Evolutionary conservation across 2,329 filamentous ascomycete genomes (phyloP).

Genomic region (Geoglossum cookeanum): DNA sequence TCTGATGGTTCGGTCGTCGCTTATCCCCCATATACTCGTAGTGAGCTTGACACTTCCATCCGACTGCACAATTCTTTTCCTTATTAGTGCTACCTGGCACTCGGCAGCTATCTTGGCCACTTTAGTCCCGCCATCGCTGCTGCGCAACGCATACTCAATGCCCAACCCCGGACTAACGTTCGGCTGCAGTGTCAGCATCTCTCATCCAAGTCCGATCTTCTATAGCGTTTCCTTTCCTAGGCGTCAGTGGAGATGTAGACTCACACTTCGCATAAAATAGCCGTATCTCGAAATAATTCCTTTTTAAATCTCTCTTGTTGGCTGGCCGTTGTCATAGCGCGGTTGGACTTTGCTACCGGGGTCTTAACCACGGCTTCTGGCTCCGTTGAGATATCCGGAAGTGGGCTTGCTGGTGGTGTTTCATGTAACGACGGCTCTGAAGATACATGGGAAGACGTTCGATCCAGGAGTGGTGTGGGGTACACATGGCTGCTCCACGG

Average conservation of each 20-base stretch:
- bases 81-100: slow-evolving; percentile 24
- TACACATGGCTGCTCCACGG: not conserved
- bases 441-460: not conserved
- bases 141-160: slow-evolving; percentile 23
- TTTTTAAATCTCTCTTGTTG: slow-evolving; percentile 22
- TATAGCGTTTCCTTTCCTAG: not conserved
- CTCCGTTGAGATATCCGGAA: not conserved
- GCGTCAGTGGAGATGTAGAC: slow-evolving; percentile 2
- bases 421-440: not conserved
- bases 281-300: slow-evolving; percentile 24
- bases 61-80: slow-evolving; percentile 21
- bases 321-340: not conserved
- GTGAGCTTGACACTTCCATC: slow-evolving; percentile 20
- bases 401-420: not conserved
- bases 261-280: slow-evolving; percentile 24
- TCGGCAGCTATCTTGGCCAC: slow-evolving; percentile 21
- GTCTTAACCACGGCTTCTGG: not conserved
- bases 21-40: slow-evolving; percentile 27
- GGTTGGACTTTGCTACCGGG: not conserved
- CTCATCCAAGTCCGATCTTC: not conserved
- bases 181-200: not conserved
- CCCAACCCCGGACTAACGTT: slow-evolving; percentile 17
- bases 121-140: slow-evolving; percentile 21
- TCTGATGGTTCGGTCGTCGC: slow-evolving; percentile 23
- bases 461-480: not conserved